Evolutionary conservation across 2,329 filamentous ascomycete species (phyloP).

Genomic region (Coniochaeta sp.): DNA sequence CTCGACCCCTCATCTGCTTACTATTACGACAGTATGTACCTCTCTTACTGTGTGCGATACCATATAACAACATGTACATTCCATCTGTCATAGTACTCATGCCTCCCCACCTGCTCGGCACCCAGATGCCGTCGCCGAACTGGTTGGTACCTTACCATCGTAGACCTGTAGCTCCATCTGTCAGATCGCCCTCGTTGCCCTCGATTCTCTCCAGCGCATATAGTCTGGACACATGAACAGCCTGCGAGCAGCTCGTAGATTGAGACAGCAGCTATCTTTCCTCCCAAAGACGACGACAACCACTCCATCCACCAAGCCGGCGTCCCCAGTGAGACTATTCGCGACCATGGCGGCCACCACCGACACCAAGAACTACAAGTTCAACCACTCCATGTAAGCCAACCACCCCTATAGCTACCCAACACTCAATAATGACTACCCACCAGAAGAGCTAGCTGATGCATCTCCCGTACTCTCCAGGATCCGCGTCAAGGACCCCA

Average conservation of each 20-base stretch:
- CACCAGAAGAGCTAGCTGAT: too few species aligned
- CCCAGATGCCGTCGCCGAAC: background rate
- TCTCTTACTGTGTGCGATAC: too few species aligned
- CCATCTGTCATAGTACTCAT: too few species aligned
- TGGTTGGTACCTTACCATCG: too few species aligned
- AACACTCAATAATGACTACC: too few species aligned
- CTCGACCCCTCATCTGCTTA: background rate
- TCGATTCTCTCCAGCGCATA: background rate
- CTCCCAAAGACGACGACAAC: conserved; percentile 13
- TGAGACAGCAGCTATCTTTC: conserved; percentile 17
- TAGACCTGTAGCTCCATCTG: too few species aligned
- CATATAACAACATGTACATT: too few species aligned
- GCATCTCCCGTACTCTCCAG: conserved; percentile 44
- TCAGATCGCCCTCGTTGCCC: background rate
- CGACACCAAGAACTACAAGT: conserved; percentile 69
- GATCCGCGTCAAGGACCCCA: conserved; percentile 92
- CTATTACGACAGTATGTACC: too few species aligned
- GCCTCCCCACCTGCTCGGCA: background rate
- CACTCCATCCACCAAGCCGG: conserved; percentile 6
- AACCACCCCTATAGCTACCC: too few species aligned
- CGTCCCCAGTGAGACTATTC: conserved; percentile 18
- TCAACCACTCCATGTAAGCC: conserved; percentile 78
- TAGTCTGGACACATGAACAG: conserved; percentile 17
- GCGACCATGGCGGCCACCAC: conserved; percentile 62
- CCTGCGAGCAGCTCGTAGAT: conserved; percentile 18